Conservation (phyloP, 1,284 basidiomycete species). For the Trametes pubescens region DNA sequence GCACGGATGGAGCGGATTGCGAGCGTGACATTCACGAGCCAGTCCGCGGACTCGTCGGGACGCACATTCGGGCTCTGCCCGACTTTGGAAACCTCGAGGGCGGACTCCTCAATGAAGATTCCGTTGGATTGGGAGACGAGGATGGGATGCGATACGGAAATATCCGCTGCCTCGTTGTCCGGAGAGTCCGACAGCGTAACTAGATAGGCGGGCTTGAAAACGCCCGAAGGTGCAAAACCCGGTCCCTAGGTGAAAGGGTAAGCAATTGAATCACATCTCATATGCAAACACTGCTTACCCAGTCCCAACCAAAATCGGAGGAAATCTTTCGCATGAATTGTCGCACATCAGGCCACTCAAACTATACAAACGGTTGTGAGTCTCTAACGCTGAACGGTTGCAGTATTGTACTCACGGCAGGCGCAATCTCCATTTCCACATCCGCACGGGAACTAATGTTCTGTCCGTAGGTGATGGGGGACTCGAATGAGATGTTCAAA, state of each 20-base stretch:
- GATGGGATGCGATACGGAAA: conserved; percentile 29
- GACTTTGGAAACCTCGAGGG: conserved; percentile 60
- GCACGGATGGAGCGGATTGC: conserved; percentile 52
- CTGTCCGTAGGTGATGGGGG: conserved; percentile 47
- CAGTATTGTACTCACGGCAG: conserved; percentile 31
- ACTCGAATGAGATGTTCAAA: background rate
- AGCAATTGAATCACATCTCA: background rate
- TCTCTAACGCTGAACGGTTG: background rate
- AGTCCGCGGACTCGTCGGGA: conserved; percentile 55
- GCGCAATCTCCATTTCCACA: conserved; percentile 48
- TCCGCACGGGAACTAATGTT: conserved; percentile 58
- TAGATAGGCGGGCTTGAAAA: conserved; percentile 60
- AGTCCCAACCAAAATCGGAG: conserved; percentile 65
- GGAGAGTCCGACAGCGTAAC: conserved; percentile 33
- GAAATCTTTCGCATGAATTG: conserved; percentile 58
- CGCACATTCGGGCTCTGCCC: conserved; percentile 51
- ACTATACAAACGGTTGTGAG: conserved; percentile 40
- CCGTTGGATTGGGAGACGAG: conserved; percentile 38
- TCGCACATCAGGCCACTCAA: conserved; percentile 56
- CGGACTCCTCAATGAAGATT: conserved; percentile 59
- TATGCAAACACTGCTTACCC: conserved; percentile 45
- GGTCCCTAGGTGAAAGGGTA: conserved; percentile 49
- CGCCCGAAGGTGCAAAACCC: conserved; percentile 60
- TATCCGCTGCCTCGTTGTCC: conserved; percentile 21
- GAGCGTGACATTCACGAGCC: conserved; percentile 61